These are phyloP conservation scores for Lithohypha guttulata DNA, from an alignment of 2,329 filamentous ascomycete species.

Conservation along the genomic window DNA sequence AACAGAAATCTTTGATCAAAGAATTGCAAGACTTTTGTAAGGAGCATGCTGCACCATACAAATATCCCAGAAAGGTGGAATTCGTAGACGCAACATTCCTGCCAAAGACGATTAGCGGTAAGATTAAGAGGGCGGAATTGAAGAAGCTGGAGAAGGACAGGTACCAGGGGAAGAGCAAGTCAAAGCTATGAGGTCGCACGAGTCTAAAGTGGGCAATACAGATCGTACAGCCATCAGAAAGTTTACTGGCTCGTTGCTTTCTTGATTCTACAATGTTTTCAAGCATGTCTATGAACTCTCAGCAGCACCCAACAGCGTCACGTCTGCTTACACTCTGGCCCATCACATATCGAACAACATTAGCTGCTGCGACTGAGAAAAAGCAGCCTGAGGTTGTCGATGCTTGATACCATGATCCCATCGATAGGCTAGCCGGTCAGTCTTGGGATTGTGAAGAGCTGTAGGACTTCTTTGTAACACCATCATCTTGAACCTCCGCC, in stretches of 20 bases:
- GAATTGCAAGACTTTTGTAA: slow-evolving; percentile 34
- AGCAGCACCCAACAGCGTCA: too few relatives aligned
- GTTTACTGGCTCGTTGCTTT: too few relatives aligned
- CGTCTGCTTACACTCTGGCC: too few relatives aligned
- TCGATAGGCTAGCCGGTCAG: not conserved
- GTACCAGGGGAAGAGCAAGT: slow-evolving; percentile 9
- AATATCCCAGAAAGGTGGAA: slow-evolving; percentile 32
- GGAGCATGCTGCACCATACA: slow-evolving; percentile 31
- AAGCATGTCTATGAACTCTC: too few relatives aligned
- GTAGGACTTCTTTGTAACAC: slow-evolving; percentile 17
- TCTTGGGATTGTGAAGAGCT: slow-evolving; percentile 1
- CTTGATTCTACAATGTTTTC: too few relatives aligned
- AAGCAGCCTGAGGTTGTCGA: not conserved
- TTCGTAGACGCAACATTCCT: slow-evolving; percentile 30
- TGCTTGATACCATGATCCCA: slow-evolving; percentile 4
- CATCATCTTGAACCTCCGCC: slow-evolving; percentile 15
- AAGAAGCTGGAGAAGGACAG: slow-evolving; percentile 29
- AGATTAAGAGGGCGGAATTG: slow-evolving; percentile 29
- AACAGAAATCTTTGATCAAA: slow-evolving; percentile 22
- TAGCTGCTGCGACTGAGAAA: not conserved
- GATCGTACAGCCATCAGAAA: too few relatives aligned
- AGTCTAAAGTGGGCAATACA: too few relatives aligned
- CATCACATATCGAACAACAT: too few relatives aligned
- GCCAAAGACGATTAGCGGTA: slow-evolving; percentile 32
- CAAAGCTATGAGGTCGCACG: slow-evolving; percentile 11